These are phyloP conservation scores for Hypoxylon sp. DNA, from an alignment of 2,329 filamentous ascomycete genomes.

Conservation along the genomic window DNA sequence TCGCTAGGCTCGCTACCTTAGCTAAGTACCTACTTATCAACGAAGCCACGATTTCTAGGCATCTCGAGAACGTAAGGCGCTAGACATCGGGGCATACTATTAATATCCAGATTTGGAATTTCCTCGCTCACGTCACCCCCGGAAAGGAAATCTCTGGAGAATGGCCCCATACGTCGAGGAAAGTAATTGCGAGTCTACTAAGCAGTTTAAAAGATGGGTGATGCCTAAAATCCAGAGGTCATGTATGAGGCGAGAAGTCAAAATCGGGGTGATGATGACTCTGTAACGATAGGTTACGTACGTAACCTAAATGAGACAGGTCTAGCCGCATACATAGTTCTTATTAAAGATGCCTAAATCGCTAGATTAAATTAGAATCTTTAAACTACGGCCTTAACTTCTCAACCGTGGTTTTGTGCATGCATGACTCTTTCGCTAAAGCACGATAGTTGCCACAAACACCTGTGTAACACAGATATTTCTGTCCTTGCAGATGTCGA, in stretches of 20 bases:
- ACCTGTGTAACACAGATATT: background rate
- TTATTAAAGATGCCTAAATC: background rate
- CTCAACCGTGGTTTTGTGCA: background rate
- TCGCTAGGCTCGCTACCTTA: background rate
- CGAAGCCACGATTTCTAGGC: background rate
- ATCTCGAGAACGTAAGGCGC: background rate
- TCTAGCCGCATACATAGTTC: background rate
- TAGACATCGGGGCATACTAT: background rate
- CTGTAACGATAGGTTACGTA: too few species aligned
- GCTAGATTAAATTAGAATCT: background rate
- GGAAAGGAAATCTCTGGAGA: slow-evolving; percentile 1
- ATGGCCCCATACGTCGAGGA: background rate
- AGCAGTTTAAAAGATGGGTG: background rate
- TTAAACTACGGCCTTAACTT: background rate
- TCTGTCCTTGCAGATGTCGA: background rate
- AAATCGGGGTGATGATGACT: background rate
- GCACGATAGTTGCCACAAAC: background rate
- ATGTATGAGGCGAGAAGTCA: background rate
- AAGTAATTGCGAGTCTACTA: background rate
- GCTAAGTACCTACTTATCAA: background rate
- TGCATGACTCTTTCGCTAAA: background rate
- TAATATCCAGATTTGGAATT: background rate
- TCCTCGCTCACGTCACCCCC: background rate
- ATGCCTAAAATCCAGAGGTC: background rate
- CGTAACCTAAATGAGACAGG: too few species aligned